Base-by-base conservation (phyloP, 2,329 filamentous ascomycete genomes). In the Chaetomium sp. region DNA sequence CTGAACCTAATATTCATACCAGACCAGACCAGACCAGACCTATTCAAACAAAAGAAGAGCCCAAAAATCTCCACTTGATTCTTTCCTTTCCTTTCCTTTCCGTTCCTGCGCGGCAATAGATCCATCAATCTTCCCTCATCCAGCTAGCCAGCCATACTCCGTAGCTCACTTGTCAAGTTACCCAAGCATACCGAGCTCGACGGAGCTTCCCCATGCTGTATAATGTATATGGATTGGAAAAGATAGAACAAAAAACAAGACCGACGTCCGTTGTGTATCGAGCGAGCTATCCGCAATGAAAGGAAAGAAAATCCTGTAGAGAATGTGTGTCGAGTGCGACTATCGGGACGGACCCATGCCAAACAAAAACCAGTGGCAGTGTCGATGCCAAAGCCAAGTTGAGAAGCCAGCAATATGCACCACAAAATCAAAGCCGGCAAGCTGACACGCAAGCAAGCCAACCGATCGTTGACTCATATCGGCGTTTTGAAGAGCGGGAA, bases 201-300 rank as follows among this genome's bases (percentile, higher is more conserved):
- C 13, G 9, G 38, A 45, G 6, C 38, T 25, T 51, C 10, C 23
- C 33, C 55, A 27, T 29, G 13, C 38, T 57, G 27, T 49, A 58
- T 58, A 53, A 13, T 23, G 21, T 31, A 21, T 23, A 29, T 23
- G 42, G 16, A 62, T 49, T 49, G 12, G 10, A 38, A 59, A 53
- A 61, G 19, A 42, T 12, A 62, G 13, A 35, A 53, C 13, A 55
- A 54, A 35, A 53, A 65, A 35, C 23, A 27, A 49, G 38, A 59
- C 21, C 57, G 38, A 57, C 45, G 35, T 55, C 57, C 51, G 49
- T 57, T 50, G 55, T 56, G 56, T 54, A 19, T 62, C 57, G 27
- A 47, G 56, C 56, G 56, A 45, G 56, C 38, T 57, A 45, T 31
- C 38, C 56, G 45, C 57, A 55, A 27, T 23, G 50, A 55, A 53